Percentiles rank a stretch among this genome's conserved stretches.
phyloP scores from a whole-genome alignment of 441 rosid genomes.

The Kokia cookei region DNA sequence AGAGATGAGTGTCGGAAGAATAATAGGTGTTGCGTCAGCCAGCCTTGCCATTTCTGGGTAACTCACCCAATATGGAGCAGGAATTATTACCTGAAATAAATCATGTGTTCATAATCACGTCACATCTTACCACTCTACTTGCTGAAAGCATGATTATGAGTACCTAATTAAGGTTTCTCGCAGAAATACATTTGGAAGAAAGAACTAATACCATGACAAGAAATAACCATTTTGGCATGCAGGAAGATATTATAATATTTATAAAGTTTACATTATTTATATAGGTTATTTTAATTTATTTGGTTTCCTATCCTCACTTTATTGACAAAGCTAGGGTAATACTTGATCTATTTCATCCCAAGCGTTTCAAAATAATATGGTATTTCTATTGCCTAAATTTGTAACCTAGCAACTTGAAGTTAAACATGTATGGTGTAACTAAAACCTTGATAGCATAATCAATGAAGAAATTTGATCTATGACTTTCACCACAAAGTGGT shows the following conservation, averaged over 20 bases:
- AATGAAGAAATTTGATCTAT: neutral
- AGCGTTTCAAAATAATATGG: neutral
- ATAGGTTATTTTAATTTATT: neutral
- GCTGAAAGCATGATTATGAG: neutral
- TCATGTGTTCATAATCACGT: neutral
- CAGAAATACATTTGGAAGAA: neutral
- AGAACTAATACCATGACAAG: neutral
- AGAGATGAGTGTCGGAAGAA: conserved; percentile 73
- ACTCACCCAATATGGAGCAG: conserved; percentile 96
- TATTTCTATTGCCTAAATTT: neutral
- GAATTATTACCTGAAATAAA: conserved; percentile 74
- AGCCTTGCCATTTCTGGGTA: conserved; percentile 95
- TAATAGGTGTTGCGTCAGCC: conserved; percentile 94
- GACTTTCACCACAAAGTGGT: neutral
- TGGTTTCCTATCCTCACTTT: neutral
- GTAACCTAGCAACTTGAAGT: neutral
- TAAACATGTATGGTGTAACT: neutral
- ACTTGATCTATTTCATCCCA: neutral
- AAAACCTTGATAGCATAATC: neutral
- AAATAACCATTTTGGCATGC: neutral
- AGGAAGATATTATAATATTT: neutral
- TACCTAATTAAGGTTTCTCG: neutral
- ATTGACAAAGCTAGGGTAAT: neutral
- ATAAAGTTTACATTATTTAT: neutral
- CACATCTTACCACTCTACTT: neutral